Conservation (phyloP, 176 grass and related monocot genomes). For the Stipa capillata region DNA sequence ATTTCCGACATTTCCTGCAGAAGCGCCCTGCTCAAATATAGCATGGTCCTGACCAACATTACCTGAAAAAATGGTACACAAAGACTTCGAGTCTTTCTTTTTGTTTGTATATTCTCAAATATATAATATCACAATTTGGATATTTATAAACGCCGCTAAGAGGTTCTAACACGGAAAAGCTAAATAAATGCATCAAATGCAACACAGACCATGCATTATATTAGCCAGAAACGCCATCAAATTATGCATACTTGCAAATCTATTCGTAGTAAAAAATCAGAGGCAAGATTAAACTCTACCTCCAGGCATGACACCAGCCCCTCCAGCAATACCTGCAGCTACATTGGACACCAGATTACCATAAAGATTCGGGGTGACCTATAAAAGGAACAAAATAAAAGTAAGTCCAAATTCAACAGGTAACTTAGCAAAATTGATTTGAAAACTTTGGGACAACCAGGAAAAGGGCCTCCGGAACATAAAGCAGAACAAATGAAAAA, state of each 20-base stretch:
- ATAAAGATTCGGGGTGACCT: constrained; percentile 99
- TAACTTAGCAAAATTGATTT: not conserved
- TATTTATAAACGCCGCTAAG: not conserved
- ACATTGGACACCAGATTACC: constrained; percentile 92
- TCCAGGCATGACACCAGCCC: constrained; percentile 93
- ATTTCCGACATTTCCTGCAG: constrained; percentile 88
- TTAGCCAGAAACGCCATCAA: not conserved
- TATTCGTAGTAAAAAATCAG: not conserved
- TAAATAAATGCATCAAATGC: not conserved
- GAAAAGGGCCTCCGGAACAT: not conserved
- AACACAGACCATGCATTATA: not conserved
- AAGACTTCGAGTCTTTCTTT: not conserved
- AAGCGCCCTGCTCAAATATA: constrained; percentile 85
- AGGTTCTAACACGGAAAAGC: not conserved
- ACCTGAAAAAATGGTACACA: constrained; percentile 32
- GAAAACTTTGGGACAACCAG: not conserved
- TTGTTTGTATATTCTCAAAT: not conserved
- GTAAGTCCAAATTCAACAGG: not conserved
- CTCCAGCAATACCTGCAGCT: constrained; percentile 91
- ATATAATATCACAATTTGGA: not conserved
- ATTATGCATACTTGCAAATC: not conserved
- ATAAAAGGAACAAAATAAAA: constrained; percentile 16
- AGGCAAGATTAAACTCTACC: constrained; percentile 35
- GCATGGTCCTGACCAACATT: constrained; percentile 82
- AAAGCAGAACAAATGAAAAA: not conserved